phyloP scores from a whole-genome alignment of 1,139 yeast species.

The Geotrichum citri-aurantii region DNA sequence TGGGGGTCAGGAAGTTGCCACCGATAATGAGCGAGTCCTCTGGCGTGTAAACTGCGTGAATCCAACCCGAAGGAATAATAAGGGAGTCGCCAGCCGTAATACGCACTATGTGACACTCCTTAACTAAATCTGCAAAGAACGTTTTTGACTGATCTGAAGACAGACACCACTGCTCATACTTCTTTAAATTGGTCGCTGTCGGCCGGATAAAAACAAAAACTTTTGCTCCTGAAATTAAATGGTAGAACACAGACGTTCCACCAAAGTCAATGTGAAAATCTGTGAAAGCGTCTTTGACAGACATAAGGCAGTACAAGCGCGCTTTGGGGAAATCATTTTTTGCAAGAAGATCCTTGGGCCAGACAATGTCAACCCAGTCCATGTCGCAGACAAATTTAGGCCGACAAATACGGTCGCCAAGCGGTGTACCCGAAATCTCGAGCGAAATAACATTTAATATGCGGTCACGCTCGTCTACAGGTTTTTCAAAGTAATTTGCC shows the following conservation, averaged over 20 bases:
- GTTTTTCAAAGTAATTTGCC: conserved; percentile 62
- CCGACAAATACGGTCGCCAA: conserved; percentile 50
- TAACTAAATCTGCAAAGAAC: conserved; percentile 60
- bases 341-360: conserved; percentile 41
- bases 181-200: conserved; percentile 50
- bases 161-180: conserved; percentile 68
- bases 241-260: conserved; percentile 87
- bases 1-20: conserved; percentile 71
- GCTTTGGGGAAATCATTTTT: conserved; percentile 51
- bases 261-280: conserved; percentile 92
- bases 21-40: conserved; percentile 77
- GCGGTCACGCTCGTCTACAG: conserved; percentile 49
- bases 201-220: conserved; percentile 79
- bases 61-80: conserved; percentile 89
- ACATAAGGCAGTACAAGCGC: conserved; percentile 80
- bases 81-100: conserved; percentile 66
- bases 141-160: conserved; percentile 55
- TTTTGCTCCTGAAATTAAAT: conserved; percentile 67
- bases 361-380: conserved; percentile 66
- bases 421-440: conserved; percentile 58
- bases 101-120: conserved; percentile 53
- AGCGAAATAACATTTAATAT: conserved; percentile 75
- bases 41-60: conserved; percentile 84
- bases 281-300: conserved; percentile 72
- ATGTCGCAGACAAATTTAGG: conserved; percentile 62